Evolutionary conservation across 352 stramenopile genomes (phyloP).

Genomic region (Phytophthora fragariaefolia): DNA sequence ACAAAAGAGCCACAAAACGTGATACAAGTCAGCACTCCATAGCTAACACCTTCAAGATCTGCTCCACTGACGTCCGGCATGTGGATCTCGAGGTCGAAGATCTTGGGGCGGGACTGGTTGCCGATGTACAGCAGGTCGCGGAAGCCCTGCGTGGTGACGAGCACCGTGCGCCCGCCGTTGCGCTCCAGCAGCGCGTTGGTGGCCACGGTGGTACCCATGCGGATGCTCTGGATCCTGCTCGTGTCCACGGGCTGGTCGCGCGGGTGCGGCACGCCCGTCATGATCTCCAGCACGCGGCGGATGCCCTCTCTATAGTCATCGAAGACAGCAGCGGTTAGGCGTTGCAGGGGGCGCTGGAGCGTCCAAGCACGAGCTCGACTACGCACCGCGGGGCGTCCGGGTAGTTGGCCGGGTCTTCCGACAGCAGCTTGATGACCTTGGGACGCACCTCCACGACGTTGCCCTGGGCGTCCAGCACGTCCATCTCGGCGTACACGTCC

Average conservation of each 20-base stretch:
- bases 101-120: slow-evolving; percentile 97
- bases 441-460: slow-evolving; percentile 55
- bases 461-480: slow-evolving; percentile 69
- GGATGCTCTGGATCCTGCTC: slow-evolving; percentile 93
- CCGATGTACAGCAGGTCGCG: slow-evolving; percentile 97
- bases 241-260: slow-evolving; percentile 89
- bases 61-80: slow-evolving; percentile 72
- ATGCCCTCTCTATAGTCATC: slow-evolving; percentile 84
- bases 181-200: slow-evolving; percentile 99
- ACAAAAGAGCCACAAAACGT: not conserved
- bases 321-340: not conserved
- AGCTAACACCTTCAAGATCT: not conserved
- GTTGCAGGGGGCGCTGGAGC: not conserved
- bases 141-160: slow-evolving; percentile 97
- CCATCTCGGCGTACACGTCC: slow-evolving; percentile 96
- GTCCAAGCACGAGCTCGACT: not conserved
- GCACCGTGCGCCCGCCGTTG: slow-evolving; percentile 94
- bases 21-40: not conserved
- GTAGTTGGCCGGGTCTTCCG: slow-evolving; percentile 98
- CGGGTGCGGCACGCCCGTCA: slow-evolving; percentile 89
- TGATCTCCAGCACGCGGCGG: slow-evolving; percentile 94
- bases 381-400: slow-evolving; percentile 93
- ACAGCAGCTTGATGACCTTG: slow-evolving; percentile 97
- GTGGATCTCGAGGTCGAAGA: slow-evolving; percentile 97
- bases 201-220: slow-evolving; percentile 99